Evolutionary conservation across 352 stramenopile genomes (phyloP), one percentile per base, ranked within the genome.

Genomic region (Globisporangium iwayamae): DNA sequence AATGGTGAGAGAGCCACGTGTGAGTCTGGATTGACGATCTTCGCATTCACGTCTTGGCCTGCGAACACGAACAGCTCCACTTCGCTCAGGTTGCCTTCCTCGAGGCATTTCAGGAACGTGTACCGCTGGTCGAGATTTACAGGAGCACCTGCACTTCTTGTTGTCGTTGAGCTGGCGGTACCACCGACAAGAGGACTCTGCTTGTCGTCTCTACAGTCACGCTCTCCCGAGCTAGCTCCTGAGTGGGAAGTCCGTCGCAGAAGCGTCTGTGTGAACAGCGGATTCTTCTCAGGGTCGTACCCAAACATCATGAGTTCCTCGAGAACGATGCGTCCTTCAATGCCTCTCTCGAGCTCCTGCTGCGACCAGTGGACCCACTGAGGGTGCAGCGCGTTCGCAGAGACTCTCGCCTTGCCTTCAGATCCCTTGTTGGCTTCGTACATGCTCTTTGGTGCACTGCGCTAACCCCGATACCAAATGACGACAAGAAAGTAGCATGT

Each of bases 331-430:
- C 67, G 71, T 3, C 83, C 81, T 45, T 83, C 67, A 47, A 92
- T 92, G 10, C 81, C 83, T 34, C 81, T 71, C 36, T 68, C 57
- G 30, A 90, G 59, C 56, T 90, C 79, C 48, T 86, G 74, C 22
- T 89, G 79, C 11, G 75, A 76, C 83, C 81, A 92, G 60, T 84
- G 76, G 50, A 74, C 75, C 83, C 83, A 92, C 60, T 79, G 68
- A 0, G 83, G 79, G 20, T 90, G 72, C 7, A 92, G 63, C 1
- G 66, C 62, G 3, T 76, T 70, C 8, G 72, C 34, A 3, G 69
- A 9, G 6, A 51, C 34, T 28, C 34, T 60, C 25, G 47, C 14
- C 6, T 51, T 71, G 10, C 16, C 7, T 36, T 61, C 69, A n/a
- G 14, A 36, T 14, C 57, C 47, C 30, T 60, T 66, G 3, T 63